Base-by-base conservation (phyloP, 2,329 filamentous ascomycete genomes). In the Calcarisporium arbuscula region DNA sequence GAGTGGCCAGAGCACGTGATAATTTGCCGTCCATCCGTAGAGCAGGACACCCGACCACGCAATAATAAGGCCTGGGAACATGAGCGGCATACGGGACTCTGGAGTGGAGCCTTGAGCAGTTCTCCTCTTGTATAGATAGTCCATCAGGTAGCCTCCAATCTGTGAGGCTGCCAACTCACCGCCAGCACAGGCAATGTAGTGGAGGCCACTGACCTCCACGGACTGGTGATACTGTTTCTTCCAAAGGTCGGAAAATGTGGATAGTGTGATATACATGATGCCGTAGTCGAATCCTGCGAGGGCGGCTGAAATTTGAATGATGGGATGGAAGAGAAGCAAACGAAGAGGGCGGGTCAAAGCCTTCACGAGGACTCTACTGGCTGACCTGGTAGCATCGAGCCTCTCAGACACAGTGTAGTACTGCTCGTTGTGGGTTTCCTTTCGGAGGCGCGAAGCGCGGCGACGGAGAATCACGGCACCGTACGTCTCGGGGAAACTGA, bases 201-300 rank as follows among this genome's bases (percentile, higher is more conserved):
- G 78, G 1, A 83, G 53, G 1, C 74, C 74, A n/a, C 71, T 75
- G 19, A 75, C 73, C 34, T 73, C 70, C 8, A 69, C 61, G 1
- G 67, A 66, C 46, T 80, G 64, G 34, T 64, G 49, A 46, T 85
- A 85, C 11, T 62, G 54, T 0, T 50, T 43, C 3, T 53, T 62
- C 75, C 76, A 84, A 1, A 85, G 60, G 0, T 53, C 48, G 0
- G 80, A 72, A 43, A 81, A 81, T 3, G 72, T 80, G 0, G 74
- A 71, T 1, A 84, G 65, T 19, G 78, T 64, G 16, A 83, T 69
- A 37, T 82, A 83, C 49, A 82, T 70, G 1, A 79, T 52, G 0
- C 79, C 78, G 42, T 80, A 82, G 12, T 73, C 57, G 42, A 76
- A 73, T 1, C 70, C 77, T 44, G 70, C 68, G 45, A 78, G 72